Base-by-base conservation (phyloP, 352 stramenopile species). In the Phytophthora sp. region DNA sequence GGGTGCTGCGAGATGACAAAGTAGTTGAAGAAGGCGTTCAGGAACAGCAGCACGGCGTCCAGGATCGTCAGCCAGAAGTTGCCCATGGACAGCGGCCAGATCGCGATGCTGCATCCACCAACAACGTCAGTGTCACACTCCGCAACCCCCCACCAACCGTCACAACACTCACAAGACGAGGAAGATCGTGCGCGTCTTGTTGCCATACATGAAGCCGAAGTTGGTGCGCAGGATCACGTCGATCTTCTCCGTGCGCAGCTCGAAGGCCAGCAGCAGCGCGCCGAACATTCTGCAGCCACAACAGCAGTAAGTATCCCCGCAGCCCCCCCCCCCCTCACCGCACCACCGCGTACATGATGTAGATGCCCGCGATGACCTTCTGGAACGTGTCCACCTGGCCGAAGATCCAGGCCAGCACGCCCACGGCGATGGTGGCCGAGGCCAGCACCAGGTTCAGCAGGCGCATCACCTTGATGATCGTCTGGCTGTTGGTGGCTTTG, bases 1-100 rank as follows among this genome's bases (percentile, higher is more conserved):
- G 75, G 77, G 71, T 87, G 77, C 70, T 95, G 82, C 28, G 82
- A 94, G 66, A 96, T 92, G 56, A 96, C 87, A 65, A 86, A 96
- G 74, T 93, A 96, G 78, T 96, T 96, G 81, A 96, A 96, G 62
- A 96, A 94, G 13, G 87, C 87, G 58, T 96, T 96, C 53, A 92
- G 58, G 63, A 96, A 96, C 30, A 96, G 73, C 63, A 96, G 68
- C 58, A 89, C 75, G n/a, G 87, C 87, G 70, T 96, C 84, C 21
- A 96, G 58, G 62, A 94, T 94, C 53, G 87, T 96, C 38, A 96
- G 71, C 87, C 87, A 96, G 57, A 94, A 96, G 54, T 91, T 92
- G 68, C 87, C 87, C 87, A 96, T 94, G 3, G 87, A 96, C 28
- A 96, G 67, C 54, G 87, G 87, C 87, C 87, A 96, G 68, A 96